phyloP scores from a whole-genome alignment of 176 grass and related monocot species.

The Paspalum notatum region DNA sequence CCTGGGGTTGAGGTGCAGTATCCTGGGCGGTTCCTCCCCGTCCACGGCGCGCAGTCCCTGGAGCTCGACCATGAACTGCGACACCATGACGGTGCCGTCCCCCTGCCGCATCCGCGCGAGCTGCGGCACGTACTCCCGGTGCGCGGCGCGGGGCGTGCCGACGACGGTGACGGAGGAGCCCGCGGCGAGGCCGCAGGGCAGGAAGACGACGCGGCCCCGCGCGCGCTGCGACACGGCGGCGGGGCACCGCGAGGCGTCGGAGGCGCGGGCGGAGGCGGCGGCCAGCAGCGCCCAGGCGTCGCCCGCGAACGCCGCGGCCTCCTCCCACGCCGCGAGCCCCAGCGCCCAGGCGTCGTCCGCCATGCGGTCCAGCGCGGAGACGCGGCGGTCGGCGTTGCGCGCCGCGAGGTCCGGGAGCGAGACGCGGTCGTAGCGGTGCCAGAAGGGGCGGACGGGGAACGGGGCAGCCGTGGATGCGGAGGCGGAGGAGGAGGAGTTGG shows the following conservation, averaged over 20 bases:
- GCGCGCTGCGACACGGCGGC: conserved; percentile 49
- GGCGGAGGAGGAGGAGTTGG: conserved; percentile 17
- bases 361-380: conserved; percentile 70
- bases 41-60: conserved; percentile 84
- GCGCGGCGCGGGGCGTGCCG: conserved; percentile 59
- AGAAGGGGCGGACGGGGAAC: conserved; percentile 55
- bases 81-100: conserved; percentile 67
- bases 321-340: conserved; percentile 72
- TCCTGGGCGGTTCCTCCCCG: conserved; percentile 82
- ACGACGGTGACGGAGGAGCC: conserved; percentile 85
- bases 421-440: conserved; percentile 59
- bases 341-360: conserved; percentile 84
- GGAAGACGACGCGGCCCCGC: conserved; percentile 65
- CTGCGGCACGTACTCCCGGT: conserved; percentile 77
- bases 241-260: conserved; percentile 54
- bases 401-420: conserved; percentile 45
- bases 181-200: conserved; percentile 81
- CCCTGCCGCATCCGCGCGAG: conserved; percentile 56
- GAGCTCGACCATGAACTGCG: conserved; percentile 92
- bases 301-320: conserved; percentile 50
- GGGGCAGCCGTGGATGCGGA: neutral
- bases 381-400: too few relatives aligned
- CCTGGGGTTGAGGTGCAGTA: conserved; percentile 84
- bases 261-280: conserved; percentile 35
- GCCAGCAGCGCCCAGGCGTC: conserved; percentile 46